These are phyloP conservation scores for Xylaria sp. DNA, from an alignment of 2,329 filamentous ascomycete genomes.

Conservation along the genomic window DNA sequence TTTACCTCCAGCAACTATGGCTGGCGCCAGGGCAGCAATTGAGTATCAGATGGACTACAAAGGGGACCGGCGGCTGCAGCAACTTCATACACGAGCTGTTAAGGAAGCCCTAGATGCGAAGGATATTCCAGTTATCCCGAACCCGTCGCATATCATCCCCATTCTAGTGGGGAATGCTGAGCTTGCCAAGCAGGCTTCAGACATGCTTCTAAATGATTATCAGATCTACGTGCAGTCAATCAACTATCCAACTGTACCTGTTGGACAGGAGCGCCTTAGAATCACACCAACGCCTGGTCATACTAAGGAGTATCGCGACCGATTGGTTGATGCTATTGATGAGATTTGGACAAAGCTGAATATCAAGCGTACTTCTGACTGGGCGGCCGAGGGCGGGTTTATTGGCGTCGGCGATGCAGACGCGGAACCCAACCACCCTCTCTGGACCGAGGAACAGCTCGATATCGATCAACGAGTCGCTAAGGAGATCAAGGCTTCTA, in stretches of 20 bases:
- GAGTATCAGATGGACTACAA: constrained; percentile 90
- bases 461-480: constrained; percentile 73
- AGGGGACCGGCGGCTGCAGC: constrained; percentile 90
- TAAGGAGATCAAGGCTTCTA: constrained; percentile 67
- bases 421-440: constrained; percentile 71
- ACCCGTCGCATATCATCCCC: constrained; percentile 95
- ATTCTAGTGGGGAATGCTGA: constrained; percentile 94
- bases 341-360: constrained; percentile 88
- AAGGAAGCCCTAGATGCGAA: constrained; percentile 82
- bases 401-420: constrained; percentile 87
- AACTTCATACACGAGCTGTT: constrained; percentile 94
- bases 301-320: constrained; percentile 82
- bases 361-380: constrained; percentile 93
- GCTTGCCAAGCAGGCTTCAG: constrained; percentile 89
- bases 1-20: constrained; percentile 95
- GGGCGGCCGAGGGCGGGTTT: constrained; percentile 91
- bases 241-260: constrained; percentile 98
- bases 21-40: constrained; percentile 89
- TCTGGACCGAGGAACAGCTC: constrained; percentile 93
- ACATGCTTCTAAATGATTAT: constrained; percentile 89
- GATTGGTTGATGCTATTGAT: constrained; percentile 85
- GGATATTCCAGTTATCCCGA: constrained; percentile 96
- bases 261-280: constrained; percentile 95
- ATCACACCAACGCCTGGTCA: constrained; percentile 97
- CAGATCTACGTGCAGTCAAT: constrained; percentile 98